phyloP scores from a whole-genome alignment of 129 eudicot species.

The Kitagawia praeruptora region DNA sequence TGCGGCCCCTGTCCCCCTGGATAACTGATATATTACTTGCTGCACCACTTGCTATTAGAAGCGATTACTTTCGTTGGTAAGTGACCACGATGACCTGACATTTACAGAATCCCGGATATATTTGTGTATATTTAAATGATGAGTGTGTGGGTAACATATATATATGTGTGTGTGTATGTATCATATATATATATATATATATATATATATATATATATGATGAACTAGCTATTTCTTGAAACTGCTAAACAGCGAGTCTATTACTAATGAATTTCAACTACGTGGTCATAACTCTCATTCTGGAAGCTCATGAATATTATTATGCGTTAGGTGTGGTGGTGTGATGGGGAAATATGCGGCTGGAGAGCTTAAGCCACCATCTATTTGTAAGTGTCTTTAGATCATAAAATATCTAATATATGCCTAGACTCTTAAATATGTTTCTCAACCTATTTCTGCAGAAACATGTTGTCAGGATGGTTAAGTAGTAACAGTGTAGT shows the following conservation, averaged over 20 bases:
- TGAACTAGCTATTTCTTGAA: not conserved
- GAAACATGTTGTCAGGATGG: too few species aligned
- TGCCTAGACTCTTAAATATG: not conserved
- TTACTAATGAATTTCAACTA: conserved; percentile 44
- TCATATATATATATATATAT: too few species aligned
- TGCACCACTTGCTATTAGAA: conserved; percentile 90
- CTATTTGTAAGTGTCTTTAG: conserved; percentile 39
- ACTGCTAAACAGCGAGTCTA: not conserved
- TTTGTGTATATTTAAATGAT: conserved; percentile 98
- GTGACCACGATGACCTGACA: conserved; percentile 6
- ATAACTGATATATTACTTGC: conserved; percentile 93
- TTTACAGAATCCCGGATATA: conserved; percentile 40
- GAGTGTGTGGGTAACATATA: conserved; percentile 40
- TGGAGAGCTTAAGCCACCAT: conserved; percentile 95
- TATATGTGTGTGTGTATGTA: conserved; percentile 33
- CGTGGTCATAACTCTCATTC: conserved; percentile 33
- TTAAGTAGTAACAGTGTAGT: too few species aligned
- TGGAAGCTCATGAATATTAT: conserved; percentile 10
- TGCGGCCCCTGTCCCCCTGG: conserved; percentile 95
- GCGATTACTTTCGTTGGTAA: conserved; percentile 96
- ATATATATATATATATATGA: not conserved
- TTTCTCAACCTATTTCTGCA: not conserved
- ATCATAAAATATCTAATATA: not conserved
- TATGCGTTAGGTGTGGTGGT: conserved; percentile 78
- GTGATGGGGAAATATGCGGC: conserved; percentile 97